phyloP scores from a whole-genome alignment of 2,329 filamentous ascomycete species.

The Berkeleyomyces basicola region DNA sequence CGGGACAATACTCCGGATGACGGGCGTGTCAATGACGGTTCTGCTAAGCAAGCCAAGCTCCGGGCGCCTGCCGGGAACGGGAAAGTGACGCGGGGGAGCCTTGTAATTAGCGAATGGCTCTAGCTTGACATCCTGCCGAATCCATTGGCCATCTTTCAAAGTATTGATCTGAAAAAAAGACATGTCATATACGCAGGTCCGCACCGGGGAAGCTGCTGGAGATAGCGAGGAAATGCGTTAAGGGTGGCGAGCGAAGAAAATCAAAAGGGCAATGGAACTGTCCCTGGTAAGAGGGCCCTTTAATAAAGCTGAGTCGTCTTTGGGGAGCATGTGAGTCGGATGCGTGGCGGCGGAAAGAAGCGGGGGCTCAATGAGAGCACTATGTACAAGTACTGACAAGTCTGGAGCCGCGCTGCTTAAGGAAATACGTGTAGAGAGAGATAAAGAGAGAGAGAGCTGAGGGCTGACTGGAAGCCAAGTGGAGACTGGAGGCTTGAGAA shows the following conservation, averaged over 20 bases:
- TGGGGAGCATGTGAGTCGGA: neutral
- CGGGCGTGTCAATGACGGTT: conserved; percentile 61
- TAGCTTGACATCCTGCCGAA: conserved; percentile 34
- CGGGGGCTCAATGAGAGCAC: neutral
- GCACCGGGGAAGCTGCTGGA: neutral
- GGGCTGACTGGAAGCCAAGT: neutral
- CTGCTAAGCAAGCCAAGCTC: conserved; percentile 58
- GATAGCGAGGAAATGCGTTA: neutral
- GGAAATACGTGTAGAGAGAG: neutral
- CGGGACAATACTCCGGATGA: conserved; percentile 61
- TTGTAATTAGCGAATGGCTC: conserved; percentile 22
- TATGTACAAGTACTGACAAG: neutral
- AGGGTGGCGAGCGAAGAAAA: neutral
- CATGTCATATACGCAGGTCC: neutral
- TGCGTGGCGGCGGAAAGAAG: neutral
- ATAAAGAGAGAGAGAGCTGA: too few species aligned
- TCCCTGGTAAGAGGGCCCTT: neutral
- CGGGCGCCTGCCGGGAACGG: conserved; percentile 27
- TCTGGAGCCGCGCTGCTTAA: neutral
- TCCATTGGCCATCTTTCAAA: conserved; percentile 38
- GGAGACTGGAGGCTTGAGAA: neutral
- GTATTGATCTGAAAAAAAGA: conserved; percentile 34
- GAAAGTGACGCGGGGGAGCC: conserved; percentile 17
- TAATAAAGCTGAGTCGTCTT: neutral
- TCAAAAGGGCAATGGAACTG: neutral